Percentiles rank a stretch among this genome's conserved stretches.
Conservation (phyloP, 2,329 filamentous ascomycete species). For the Sporothrix protearum region DNA sequence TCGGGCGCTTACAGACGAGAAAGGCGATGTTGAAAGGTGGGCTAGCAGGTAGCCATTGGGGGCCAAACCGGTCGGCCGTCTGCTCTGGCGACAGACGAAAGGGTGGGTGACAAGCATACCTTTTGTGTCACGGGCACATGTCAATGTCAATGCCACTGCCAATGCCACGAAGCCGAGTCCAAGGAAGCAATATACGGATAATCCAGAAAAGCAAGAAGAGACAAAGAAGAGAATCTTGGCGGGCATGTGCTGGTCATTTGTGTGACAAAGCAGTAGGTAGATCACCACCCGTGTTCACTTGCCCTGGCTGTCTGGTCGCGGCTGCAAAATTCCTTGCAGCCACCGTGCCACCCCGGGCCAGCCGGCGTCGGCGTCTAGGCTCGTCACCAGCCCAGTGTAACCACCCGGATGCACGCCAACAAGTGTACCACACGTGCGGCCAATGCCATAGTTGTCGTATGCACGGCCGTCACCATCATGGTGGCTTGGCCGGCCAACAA, state of each 20-base stretch:
- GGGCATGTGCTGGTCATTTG: not conserved
- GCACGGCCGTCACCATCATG: constrained; percentile 50
- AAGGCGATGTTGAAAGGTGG: not conserved
- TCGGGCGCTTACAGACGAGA: not conserved
- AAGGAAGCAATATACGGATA: not conserved
- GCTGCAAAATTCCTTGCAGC: constrained; percentile 5
- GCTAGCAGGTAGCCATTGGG: not conserved
- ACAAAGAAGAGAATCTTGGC: too few species aligned
- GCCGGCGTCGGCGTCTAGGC: constrained; percentile 35
- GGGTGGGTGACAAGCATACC: constrained; percentile 10
- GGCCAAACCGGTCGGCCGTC: not conserved
- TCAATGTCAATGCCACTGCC: not conserved
- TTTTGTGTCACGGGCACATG: constrained; percentile 7
- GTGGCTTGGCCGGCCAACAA: constrained; percentile 52
- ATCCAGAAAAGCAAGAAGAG: too few species aligned
- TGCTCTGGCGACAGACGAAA: not conserved
- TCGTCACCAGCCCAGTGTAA: constrained; percentile 50
- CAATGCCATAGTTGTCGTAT: constrained; percentile 58
- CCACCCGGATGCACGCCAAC: constrained; percentile 54
- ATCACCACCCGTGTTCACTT: too few species aligned
- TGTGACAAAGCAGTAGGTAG: not conserved
- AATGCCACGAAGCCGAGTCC: not conserved
- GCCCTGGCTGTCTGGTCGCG: not conserved
- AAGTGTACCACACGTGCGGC: constrained; percentile 48
- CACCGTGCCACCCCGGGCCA: constrained; percentile 21